These are phyloP conservation scores for Leavenworthia alabamica DNA, from an alignment of 345 rosid genomes.

Conservation along the genomic window DNA sequence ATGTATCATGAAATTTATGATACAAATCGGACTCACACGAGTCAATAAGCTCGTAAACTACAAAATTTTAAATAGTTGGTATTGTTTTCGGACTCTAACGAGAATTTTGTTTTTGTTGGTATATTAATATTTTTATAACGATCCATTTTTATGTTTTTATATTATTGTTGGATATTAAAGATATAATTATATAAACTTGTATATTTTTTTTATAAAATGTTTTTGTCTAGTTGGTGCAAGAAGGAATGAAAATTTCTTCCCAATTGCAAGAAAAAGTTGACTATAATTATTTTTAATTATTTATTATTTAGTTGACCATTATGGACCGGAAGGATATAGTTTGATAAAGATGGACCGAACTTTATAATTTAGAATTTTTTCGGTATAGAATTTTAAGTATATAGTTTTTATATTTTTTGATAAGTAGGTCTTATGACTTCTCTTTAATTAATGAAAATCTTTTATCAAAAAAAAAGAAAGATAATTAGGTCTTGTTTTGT, in stretches of 20 bases:
- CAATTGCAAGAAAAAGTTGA: conserved; percentile 26
- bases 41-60: neutral
- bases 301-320: conserved; percentile 24
- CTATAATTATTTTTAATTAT: neutral
- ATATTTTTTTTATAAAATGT: too few relatives aligned
- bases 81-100: neutral
- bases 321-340: neutral
- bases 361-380: too few relatives aligned
- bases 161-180: neutral
- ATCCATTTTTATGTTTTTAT: neutral
- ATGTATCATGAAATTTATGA: neutral
- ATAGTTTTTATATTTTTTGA: too few relatives aligned
- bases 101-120: neutral
- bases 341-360: too few relatives aligned
- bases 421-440: neutral
- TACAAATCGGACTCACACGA: neutral
- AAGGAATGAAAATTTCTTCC: conserved; percentile 23
- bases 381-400: neutral
- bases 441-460: too few relatives aligned
- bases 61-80: neutral
- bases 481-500: neutral
- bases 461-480: too few relatives aligned
- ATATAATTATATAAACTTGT: neutral
- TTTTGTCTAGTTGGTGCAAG: conserved; percentile 27
- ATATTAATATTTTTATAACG: neutral